Conservation (phyloP, 2,329 filamentous ascomycete genomes). For the Botrytis galanthina region DNA sequence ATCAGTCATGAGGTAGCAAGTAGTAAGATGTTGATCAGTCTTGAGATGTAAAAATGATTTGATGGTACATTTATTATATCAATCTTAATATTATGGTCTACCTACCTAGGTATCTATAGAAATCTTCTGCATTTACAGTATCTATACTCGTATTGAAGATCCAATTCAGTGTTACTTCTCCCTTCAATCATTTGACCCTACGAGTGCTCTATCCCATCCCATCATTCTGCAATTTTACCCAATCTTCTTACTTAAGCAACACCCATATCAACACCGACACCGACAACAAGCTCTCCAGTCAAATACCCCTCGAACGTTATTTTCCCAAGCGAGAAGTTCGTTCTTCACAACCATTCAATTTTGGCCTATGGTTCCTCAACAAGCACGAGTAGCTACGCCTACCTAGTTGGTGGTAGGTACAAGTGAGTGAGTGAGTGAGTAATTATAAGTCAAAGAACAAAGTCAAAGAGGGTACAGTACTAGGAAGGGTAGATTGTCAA, state of each 20-base stretch:
- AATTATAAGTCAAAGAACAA: neutral
- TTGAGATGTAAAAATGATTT: neutral
- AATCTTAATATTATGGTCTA: neutral
- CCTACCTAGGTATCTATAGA: neutral
- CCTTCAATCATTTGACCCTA: neutral
- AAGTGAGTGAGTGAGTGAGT: neutral
- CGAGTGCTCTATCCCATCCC: neutral
- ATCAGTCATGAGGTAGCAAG: constrained; percentile 13
- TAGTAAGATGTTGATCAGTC: neutral
- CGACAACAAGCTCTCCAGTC: neutral
- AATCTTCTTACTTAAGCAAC: neutral
- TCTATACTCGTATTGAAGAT: neutral
- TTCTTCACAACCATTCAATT: neutral
- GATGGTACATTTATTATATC: neutral
- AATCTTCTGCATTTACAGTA: neutral
- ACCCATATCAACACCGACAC: neutral
- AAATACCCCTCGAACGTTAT: neutral
- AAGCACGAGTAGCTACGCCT: neutral
- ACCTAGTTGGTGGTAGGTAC: neutral
- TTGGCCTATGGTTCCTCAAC: neutral
- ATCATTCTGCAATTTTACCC: neutral
- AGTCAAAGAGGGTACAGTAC: neutral
- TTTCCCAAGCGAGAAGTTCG: neutral
- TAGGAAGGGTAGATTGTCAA: neutral
- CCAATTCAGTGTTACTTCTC: neutral